Evolutionary conservation across 202 grass and related monocot genomes (phyloP).

Genomic region (Eragrostis tef): DNA sequence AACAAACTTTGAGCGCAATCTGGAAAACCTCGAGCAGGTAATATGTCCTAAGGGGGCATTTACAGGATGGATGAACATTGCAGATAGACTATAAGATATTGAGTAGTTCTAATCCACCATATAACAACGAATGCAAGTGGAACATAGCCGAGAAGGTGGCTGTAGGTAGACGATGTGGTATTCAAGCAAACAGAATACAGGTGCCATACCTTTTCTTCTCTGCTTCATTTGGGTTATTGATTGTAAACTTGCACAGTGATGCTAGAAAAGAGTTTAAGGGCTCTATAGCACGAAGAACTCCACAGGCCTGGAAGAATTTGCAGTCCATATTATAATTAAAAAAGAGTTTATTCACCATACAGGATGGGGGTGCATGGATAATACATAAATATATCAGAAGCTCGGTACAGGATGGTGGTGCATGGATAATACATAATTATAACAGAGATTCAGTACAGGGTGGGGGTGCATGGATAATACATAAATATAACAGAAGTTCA

Average conservation of each 20-base stretch:
- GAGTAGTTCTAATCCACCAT: slow-evolving; percentile 12
- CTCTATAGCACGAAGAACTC: slow-evolving; percentile 90
- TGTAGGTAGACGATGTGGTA: slow-evolving; percentile 4
- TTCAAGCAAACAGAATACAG: slow-evolving; percentile 27
- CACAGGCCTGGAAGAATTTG: slow-evolving; percentile 84
- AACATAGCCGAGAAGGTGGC: slow-evolving; percentile 15
- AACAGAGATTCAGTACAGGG: slow-evolving; percentile 33
- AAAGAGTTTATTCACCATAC: slow-evolving; percentile 34
- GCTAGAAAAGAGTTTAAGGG: slow-evolving; percentile 98
- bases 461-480: slow-evolving; percentile 14
- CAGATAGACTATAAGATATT: slow-evolving; percentile 11
- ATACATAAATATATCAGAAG: not conserved
- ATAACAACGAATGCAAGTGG: not conserved
- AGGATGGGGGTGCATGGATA: slow-evolving; percentile 6
- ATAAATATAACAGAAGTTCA: slow-evolving; percentile 1
- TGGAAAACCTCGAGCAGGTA: not conserved
- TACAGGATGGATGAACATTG: not conserved
- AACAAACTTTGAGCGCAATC: not conserved
- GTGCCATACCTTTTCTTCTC: slow-evolving; percentile 89
- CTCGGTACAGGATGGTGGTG: too few relatives aligned
- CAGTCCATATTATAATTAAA: slow-evolving; percentile 39
- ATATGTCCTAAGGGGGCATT: not conserved
- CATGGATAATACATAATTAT: slow-evolving; percentile 37
- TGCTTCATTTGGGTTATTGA: slow-evolving; percentile 84
- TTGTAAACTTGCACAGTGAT: slow-evolving; percentile 99